Percentiles rank a stretch among this genome's conserved stretches.
phyloP scores from a whole-genome alignment of 352 stramenopile species.

The Plasmopara muralis region DNA sequence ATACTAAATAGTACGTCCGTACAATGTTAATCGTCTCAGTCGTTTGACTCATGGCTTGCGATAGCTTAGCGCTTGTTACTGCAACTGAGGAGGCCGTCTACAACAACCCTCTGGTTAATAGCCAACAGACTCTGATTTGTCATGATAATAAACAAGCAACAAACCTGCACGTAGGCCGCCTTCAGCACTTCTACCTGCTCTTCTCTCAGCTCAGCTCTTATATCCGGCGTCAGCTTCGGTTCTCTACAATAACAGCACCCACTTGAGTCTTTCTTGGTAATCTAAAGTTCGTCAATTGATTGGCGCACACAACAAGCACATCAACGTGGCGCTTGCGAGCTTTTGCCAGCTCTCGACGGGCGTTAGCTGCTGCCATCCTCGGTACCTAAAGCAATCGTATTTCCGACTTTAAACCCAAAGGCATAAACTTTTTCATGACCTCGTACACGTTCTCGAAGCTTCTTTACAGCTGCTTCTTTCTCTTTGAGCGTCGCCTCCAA shows the following conservation, averaged over 20 bases:
- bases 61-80: slow-evolving; percentile 43
- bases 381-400: slow-evolving; percentile 30
- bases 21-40: slow-evolving; percentile 67
- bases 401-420: background rate
- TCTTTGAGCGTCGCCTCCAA: slow-evolving; percentile 46
- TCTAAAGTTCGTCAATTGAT: slow-evolving; percentile 6
- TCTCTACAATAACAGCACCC: slow-evolving; percentile 10
- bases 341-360: slow-evolving; percentile 40
- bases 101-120: background rate
- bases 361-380: slow-evolving; percentile 43
- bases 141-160: background rate
- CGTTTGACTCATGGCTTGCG: slow-evolving; percentile 49
- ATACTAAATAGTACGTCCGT: slow-evolving; percentile 4
- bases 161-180: slow-evolving; percentile 50
- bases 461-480: slow-evolving; percentile 46
- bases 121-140: background rate
- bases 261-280: slow-evolving; percentile 1
- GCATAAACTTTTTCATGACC: background rate
- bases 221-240: slow-evolving; percentile 18
- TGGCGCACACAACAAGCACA: slow-evolving; percentile 37
- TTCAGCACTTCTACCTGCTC: slow-evolving; percentile 41
- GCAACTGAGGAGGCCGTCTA: slow-evolving; percentile 57
- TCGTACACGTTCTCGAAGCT: slow-evolving; percentile 48
- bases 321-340: slow-evolving; percentile 50
- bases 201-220: slow-evolving; percentile 28